phyloP scores from a whole-genome alignment of 371 early-diverging fungal species.

The Fennellomyces sp. region DNA sequence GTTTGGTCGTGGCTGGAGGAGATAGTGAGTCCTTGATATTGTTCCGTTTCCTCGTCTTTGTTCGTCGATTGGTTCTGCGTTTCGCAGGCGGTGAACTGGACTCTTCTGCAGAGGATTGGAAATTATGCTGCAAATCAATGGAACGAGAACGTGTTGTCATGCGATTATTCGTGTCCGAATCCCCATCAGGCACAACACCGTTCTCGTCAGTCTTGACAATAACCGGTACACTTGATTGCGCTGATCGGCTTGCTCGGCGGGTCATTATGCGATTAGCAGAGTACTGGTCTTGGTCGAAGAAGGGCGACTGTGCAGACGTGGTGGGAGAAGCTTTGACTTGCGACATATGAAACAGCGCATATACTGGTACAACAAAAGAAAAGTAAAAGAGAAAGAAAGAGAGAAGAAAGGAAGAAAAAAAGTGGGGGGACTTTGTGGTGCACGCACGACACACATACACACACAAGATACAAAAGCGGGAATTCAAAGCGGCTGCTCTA shows the following conservation, averaged over 20 bases:
- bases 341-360: too few species aligned
- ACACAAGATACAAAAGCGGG: too few species aligned
- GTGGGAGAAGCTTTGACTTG: conserved; percentile 13
- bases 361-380: too few species aligned
- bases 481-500: too few species aligned
- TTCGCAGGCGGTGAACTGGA: not conserved
- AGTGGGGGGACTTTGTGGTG: too few species aligned
- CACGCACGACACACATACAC: too few species aligned
- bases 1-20: conserved; percentile 2
- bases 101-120: not conserved
- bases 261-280: conserved; percentile 18
- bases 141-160: conserved; percentile 21
- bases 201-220: conserved; percentile 8
- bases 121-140: conserved; percentile 10
- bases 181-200: not conserved
- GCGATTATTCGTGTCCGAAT: not conserved
- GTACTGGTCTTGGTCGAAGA: conserved; percentile 4
- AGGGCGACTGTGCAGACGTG: not conserved
- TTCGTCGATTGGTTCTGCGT: too few species aligned
- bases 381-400: too few species aligned
- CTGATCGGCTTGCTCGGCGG: conserved; percentile 18
- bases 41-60: too few species aligned
- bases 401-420: too few species aligned
- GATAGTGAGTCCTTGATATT: too few species aligned
- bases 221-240: conserved; percentile 10